These are phyloP conservation scores for Xanthoconium separans DNA, from an alignment of 1,284 basidiomycete genomes.

Conservation along the genomic window DNA sequence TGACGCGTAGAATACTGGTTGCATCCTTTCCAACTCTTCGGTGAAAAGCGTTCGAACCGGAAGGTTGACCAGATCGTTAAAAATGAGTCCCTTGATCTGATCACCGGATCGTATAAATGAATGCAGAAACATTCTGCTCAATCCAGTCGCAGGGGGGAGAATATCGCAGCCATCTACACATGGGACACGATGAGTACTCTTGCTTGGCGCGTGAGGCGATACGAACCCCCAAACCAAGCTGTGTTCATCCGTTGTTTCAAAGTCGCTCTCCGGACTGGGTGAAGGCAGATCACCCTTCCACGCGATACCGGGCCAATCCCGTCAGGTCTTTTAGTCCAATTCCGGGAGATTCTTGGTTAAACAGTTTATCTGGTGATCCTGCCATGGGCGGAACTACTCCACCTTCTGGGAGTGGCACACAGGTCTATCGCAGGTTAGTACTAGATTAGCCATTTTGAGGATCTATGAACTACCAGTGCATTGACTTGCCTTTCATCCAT, in stretches of 20 bases:
- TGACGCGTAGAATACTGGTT: conserved; percentile 2
- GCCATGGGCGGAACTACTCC: background rate
- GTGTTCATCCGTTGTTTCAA: conserved; percentile 17
- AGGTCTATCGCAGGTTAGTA: conserved; percentile 5
- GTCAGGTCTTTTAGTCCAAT: background rate
- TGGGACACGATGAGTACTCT: conserved; percentile 10
- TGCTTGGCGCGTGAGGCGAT: conserved; percentile 6
- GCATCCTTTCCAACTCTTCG: conserved; percentile 2
- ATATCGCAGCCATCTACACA: background rate
- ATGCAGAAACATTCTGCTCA: conserved; percentile 1
- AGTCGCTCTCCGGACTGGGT: conserved; percentile 5
- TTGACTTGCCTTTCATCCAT: conserved; percentile 11
- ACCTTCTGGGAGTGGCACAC: background rate
- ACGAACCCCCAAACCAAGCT: conserved; percentile 1
- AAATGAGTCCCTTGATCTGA: conserved; percentile 13
- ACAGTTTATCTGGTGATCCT: background rate
- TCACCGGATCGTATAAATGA: conserved; percentile 13
- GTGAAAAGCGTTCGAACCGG: background rate
- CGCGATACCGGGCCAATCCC: background rate
- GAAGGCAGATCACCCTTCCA: background rate
- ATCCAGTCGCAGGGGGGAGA: background rate
- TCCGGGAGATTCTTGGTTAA: background rate
- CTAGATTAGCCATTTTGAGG: background rate
- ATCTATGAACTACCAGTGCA: background rate
- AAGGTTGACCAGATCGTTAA: conserved; percentile 6